Evolutionary conservation across 1,284 basidiomycete species (phyloP).

Genomic region (Austroboletus novae-zelandiae): DNA sequence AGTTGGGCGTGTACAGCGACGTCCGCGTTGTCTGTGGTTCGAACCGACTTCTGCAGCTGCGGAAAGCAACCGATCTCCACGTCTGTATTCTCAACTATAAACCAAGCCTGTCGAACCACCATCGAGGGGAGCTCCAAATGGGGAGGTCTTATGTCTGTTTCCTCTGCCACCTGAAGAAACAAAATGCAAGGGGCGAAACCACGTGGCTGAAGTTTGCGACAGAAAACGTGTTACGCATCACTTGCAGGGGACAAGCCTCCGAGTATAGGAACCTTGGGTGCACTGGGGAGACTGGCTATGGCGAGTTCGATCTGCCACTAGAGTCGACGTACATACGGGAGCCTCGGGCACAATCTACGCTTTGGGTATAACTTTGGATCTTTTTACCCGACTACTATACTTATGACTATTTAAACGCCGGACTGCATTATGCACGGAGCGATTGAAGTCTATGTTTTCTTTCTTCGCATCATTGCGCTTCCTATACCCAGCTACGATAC

Average conservation of each 20-base stretch:
- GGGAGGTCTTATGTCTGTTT: constrained; percentile 24
- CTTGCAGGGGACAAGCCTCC: neutral
- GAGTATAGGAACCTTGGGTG: too few relatives aligned
- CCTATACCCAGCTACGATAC: too few relatives aligned
- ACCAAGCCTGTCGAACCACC: neutral
- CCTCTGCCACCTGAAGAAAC: constrained; percentile 1
- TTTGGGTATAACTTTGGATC: too few relatives aligned
- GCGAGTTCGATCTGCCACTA: too few relatives aligned
- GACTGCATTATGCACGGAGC: too few relatives aligned
- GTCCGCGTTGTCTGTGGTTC: constrained; percentile 18
- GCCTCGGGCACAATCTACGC: too few relatives aligned
- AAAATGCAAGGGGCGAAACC: neutral
- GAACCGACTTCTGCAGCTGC: constrained; percentile 15
- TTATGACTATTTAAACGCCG: too few relatives aligned
- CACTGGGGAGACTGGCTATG: too few relatives aligned
- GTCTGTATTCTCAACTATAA: constrained; percentile 26
- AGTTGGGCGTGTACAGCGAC: constrained; percentile 8
- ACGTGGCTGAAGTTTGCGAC: constrained; percentile 26
- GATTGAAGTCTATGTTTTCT: too few relatives aligned
- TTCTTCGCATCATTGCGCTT: too few relatives aligned
- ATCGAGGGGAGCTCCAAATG: constrained; percentile 12
- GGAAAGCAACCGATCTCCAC: constrained; percentile 14
- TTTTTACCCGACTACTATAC: too few relatives aligned
- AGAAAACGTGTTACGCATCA: constrained; percentile 20
- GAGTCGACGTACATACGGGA: too few relatives aligned